These are phyloP conservation scores for Apiospora koreana DNA, from an alignment of 2,329 filamentous ascomycete genomes.

Conservation along the genomic window DNA sequence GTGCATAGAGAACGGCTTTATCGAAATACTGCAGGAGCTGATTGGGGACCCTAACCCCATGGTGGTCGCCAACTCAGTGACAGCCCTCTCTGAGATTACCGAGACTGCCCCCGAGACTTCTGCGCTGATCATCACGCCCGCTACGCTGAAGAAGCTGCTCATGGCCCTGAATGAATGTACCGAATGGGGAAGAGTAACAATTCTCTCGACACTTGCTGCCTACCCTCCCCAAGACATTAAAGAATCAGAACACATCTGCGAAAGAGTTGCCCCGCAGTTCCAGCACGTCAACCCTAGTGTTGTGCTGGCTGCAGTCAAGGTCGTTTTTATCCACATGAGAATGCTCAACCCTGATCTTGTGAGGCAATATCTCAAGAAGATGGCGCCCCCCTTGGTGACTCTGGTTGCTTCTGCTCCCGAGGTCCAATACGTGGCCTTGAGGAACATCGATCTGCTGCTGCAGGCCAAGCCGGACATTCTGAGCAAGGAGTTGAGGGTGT, in stretches of 20 bases:
- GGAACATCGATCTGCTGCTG: slow-evolving; percentile 93
- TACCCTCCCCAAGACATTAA: slow-evolving; percentile 87
- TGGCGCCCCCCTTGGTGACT: slow-evolving; percentile 95
- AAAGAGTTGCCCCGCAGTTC: slow-evolving; percentile 93
- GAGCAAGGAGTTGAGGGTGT: slow-evolving; percentile 95
- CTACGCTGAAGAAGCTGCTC: slow-evolving; percentile 89
- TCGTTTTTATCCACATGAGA: slow-evolving; percentile 96
- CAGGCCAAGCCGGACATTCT: slow-evolving; percentile 96
- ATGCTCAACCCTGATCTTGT: slow-evolving; percentile 75
- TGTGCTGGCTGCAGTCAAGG: slow-evolving; percentile 95
- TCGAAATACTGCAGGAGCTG: slow-evolving; percentile 91
- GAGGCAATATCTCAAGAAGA: slow-evolving; percentile 92
- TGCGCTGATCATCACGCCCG: slow-evolving; percentile 79
- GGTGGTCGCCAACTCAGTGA: slow-evolving; percentile 98
- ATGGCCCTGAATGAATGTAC: slow-evolving; percentile 98
- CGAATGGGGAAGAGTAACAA: slow-evolving; percentile 96
- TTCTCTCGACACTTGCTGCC: slow-evolving; percentile 84
- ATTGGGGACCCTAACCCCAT: slow-evolving; percentile 98
- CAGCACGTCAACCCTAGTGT: slow-evolving; percentile 98
- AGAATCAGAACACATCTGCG: slow-evolving; percentile 97
- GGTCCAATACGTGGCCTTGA: slow-evolving; percentile 94
- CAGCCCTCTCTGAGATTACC: slow-evolving; percentile 86
- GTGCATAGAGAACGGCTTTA: slow-evolving; percentile 95
- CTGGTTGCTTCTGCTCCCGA: slow-evolving; percentile 93
- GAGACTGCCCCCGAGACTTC: slow-evolving; percentile 89